These are phyloP conservation scores for Puccinia novopanici DNA, from an alignment of 1,284 basidiomycete species.

Conservation along the genomic window DNA sequence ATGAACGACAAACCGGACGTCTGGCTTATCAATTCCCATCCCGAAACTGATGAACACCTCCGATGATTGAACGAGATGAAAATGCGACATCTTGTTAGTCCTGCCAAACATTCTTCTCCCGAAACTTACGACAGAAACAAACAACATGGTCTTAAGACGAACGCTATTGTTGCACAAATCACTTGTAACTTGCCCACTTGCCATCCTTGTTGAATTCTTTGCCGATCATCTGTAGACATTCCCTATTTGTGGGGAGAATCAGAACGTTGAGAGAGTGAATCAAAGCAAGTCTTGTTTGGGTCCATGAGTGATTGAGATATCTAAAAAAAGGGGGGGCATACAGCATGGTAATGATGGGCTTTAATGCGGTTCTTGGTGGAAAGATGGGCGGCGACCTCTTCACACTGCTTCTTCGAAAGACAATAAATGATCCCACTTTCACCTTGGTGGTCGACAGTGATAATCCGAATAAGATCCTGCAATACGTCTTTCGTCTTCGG, in stretches of 20 bases:
- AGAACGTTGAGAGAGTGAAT: background rate
- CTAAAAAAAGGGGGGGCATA: conserved; percentile 13
- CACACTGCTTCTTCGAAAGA: conserved; percentile 71
- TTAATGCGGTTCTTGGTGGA: conserved; percentile 65
- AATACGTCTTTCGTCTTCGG: conserved; percentile 64
- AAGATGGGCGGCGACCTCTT: conserved; percentile 74
- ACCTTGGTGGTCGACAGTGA: conserved; percentile 66
- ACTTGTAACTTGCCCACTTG: conserved; percentile 72
- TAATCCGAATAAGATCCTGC: conserved; percentile 72
- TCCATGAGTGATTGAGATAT: background rate
- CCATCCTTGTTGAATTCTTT: conserved; percentile 73
- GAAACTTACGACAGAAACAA: too few species aligned
- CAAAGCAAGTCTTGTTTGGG: background rate
- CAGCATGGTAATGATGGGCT: conserved; percentile 85
- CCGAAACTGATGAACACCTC: conserved; percentile 66
- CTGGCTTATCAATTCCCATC: conserved; percentile 93
- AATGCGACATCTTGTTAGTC: background rate
- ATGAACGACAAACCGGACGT: conserved; percentile 79
- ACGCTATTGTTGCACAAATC: conserved; percentile 78
- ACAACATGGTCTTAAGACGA: background rate
- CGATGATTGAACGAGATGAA: background rate
- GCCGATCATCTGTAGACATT: conserved; percentile 70
- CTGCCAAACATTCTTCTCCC: background rate
- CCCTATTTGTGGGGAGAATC: conserved; percentile 53
- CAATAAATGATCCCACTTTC: conserved; percentile 88